A percentile compares a stretch with the other conserved stretches of the same genome.
Conservation (phyloP, 768 basidiomycete genomes). For the Ramaria rubella region DNA sequence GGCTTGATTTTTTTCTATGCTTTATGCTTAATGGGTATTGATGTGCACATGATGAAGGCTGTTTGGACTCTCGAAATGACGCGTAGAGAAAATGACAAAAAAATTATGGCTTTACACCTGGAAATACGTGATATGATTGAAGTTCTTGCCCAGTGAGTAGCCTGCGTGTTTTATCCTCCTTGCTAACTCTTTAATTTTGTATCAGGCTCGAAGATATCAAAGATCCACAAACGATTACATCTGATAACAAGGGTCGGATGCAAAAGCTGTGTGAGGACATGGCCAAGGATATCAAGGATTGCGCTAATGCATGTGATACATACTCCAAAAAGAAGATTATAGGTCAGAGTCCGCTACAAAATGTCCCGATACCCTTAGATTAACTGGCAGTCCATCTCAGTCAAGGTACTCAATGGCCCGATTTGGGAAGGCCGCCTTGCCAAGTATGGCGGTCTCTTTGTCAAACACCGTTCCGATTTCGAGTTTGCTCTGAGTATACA, state of each 20-base stretch:
- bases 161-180: too few species aligned
- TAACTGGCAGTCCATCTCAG: not conserved
- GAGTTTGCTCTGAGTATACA: slow-evolving; percentile 25
- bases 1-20: slow-evolving; percentile 23
- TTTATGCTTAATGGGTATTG: slow-evolving; percentile 15
- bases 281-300: slow-evolving; percentile 26
- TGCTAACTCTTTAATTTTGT: not conserved
- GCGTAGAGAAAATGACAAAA: slow-evolving; percentile 45
- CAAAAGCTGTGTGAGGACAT: slow-evolving; percentile 23
- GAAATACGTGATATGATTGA: slow-evolving; percentile 47
- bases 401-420: slow-evolving; percentile 20
- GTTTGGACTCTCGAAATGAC: slow-evolving; percentile 43
- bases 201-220: slow-evolving; percentile 26
- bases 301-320: slow-evolving; percentile 28
- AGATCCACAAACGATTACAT: slow-evolving; percentile 23
- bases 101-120: slow-evolving; percentile 38
- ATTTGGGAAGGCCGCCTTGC: slow-evolving; percentile 25
- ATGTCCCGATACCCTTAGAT: not conserved
- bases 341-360: slow-evolving; percentile 8
- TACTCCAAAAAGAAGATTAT: slow-evolving; percentile 26
- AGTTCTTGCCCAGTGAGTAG: slow-evolving; percentile 38
- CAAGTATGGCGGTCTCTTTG: slow-evolving; percentile 20
- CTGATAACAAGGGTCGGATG: slow-evolving; percentile 30
- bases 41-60: slow-evolving; percentile 17
- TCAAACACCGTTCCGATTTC: slow-evolving; percentile 20